These are phyloP conservation scores for Mycena citricolor DNA, from an alignment of 1,284 basidiomycete species.

Conservation along the genomic window DNA sequence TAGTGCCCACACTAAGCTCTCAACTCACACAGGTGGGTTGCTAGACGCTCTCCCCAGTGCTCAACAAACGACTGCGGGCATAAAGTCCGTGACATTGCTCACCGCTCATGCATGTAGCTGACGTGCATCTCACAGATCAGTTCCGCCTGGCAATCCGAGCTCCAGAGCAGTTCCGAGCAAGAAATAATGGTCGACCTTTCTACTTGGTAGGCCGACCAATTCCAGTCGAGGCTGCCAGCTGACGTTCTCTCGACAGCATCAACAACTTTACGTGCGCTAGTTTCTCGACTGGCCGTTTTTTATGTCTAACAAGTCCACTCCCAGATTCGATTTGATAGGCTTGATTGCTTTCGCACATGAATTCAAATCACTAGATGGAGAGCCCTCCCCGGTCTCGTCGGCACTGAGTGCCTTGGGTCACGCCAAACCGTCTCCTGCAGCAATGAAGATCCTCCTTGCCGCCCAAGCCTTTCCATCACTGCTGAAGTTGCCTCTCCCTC, in stretches of 20 bases:
- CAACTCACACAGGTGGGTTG: too few species aligned
- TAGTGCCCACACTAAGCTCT: too few species aligned
- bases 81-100: neutral
- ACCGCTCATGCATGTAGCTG: too few species aligned
- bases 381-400: neutral
- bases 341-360: slow-evolving; percentile 9
- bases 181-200: slow-evolving; percentile 12
- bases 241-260: slow-evolving; percentile 4
- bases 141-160: slow-evolving; percentile 12
- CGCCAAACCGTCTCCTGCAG: slow-evolving; percentile 5
- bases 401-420: slow-evolving; percentile 12
- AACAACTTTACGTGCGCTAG: slow-evolving; percentile 10
- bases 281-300: neutral
- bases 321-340: slow-evolving; percentile 12
- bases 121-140: slow-evolving; percentile 4
- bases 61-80: slow-evolving; percentile 13
- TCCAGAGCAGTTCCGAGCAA: slow-evolving; percentile 5
- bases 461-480: slow-evolving; percentile 4
- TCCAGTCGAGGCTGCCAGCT: neutral
- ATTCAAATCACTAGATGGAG: slow-evolving; percentile 15
- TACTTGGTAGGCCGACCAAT: slow-evolving; percentile 4
- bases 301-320: neutral
- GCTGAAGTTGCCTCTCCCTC: slow-evolving; percentile 12
- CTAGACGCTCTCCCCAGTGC: too few species aligned
- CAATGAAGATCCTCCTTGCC: slow-evolving; percentile 7